These are phyloP conservation scores for Suhomyces choctaworum DNA, from an alignment of 1,139 yeast genomes.

Conservation along the genomic window DNA sequence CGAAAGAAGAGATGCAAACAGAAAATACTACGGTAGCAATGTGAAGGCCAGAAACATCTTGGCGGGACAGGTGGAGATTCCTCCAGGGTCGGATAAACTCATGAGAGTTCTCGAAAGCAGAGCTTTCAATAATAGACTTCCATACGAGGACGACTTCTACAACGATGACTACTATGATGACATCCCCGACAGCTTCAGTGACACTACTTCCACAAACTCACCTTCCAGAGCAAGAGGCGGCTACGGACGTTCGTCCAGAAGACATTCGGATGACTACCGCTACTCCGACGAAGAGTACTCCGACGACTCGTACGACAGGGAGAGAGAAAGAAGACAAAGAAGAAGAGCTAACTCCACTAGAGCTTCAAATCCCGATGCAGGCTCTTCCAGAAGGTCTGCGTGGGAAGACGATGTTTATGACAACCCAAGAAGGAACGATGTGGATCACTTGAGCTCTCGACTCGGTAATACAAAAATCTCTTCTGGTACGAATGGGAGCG, in stretches of 20 bases:
- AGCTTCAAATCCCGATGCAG: slow-evolving; percentile 7
- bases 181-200: slow-evolving; percentile 66
- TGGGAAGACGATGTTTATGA: slow-evolving; percentile 92
- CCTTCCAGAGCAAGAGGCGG: slow-evolving; percentile 32
- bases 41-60: slow-evolving; percentile 85
- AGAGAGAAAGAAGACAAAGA: slow-evolving; percentile 18
- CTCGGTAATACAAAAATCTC: slow-evolving; percentile 34
- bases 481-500: slow-evolving; percentile 17
- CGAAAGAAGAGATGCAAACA: slow-evolving; percentile 95
- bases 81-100: slow-evolving; percentile 89
- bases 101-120: slow-evolving; percentile 84
- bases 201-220: slow-evolving; percentile 39
- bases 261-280: slow-evolving; percentile 41
- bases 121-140: slow-evolving; percentile 66
- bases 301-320: slow-evolving; percentile 27
- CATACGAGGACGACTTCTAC: slow-evolving; percentile 51
- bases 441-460: slow-evolving; percentile 36
- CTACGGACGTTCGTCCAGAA: slow-evolving; percentile 19
- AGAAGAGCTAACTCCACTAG: slow-evolving; percentile 9
- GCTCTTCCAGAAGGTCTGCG: slow-evolving; percentile 34
- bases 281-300: slow-evolving; percentile 34
- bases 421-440: slow-evolving; percentile 41
- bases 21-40: slow-evolving; percentile 86
- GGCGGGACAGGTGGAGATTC: slow-evolving; percentile 84
- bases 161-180: slow-evolving; percentile 67